phyloP scores from a whole-genome alignment of 1,139 yeast genomes.

The Debaryomyces psychrophilus region DNA sequence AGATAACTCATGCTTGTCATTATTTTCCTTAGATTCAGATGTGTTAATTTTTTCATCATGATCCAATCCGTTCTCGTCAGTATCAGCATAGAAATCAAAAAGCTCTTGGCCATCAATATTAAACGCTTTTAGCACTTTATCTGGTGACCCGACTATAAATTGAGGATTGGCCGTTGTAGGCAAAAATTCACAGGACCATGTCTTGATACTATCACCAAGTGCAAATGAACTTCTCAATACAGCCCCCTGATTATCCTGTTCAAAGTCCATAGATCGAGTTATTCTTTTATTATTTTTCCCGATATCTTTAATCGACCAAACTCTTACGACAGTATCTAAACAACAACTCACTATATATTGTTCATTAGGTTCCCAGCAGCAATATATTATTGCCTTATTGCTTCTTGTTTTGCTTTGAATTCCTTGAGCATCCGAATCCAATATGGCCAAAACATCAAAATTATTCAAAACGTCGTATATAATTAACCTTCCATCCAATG shows the following conservation, averaged over 20 bases:
- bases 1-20: constrained; percentile 29
- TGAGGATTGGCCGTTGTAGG: constrained; percentile 52
- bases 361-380: constrained; percentile 75
- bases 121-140: constrained; percentile 67
- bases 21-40: constrained; percentile 27
- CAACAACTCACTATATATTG: constrained; percentile 68
- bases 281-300: constrained; percentile 27
- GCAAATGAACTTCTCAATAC: constrained; percentile 41
- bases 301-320: constrained; percentile 61
- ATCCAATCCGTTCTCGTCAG: constrained; percentile 32
- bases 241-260: constrained; percentile 14
- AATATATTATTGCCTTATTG: constrained; percentile 64
- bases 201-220: constrained; percentile 43
- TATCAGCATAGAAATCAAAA: constrained; percentile 48
- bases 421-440: constrained; percentile 32
- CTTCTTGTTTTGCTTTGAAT: constrained; percentile 21
- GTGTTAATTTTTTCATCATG: constrained; percentile 17
- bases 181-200: constrained; percentile 77
- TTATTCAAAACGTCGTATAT: constrained; percentile 66
- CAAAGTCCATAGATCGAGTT: constrained; percentile 28
- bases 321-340: constrained; percentile 63
- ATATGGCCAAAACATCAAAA: constrained; percentile 46
- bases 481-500: constrained; percentile 66
- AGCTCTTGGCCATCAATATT: constrained; percentile 49
- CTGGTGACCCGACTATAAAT: constrained; percentile 78